Evolutionary conservation across 345 rosid species (phyloP).

Genomic region (Lepidium didymum): DNA sequence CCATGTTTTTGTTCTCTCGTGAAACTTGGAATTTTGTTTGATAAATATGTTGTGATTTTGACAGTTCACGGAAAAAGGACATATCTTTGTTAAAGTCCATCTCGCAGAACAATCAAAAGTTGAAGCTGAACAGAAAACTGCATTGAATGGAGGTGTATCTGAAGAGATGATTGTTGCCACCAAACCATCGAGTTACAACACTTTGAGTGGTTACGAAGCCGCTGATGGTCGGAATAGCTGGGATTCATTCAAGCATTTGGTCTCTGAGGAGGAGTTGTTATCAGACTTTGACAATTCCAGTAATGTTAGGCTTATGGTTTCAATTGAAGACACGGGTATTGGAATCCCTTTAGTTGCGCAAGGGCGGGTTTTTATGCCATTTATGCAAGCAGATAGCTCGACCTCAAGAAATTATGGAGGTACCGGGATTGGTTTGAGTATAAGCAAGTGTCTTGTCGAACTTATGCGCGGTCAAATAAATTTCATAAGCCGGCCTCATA

Average conservation of each 20-base stretch:
- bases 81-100: slow-evolving; percentile 86
- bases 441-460: slow-evolving; percentile 88
- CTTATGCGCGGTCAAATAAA: slow-evolving; percentile 86
- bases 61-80: slow-evolving; percentile 96
- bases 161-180: slow-evolving; percentile 34
- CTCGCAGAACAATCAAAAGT: slow-evolving; percentile 52
- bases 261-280: slow-evolving; percentile 41
- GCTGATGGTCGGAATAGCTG: slow-evolving; percentile 82
- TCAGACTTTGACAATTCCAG: slow-evolving; percentile 32
- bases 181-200: slow-evolving; percentile 40
- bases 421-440: slow-evolving; percentile 97
- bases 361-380: slow-evolving; percentile 85
- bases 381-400: slow-evolving; percentile 98
- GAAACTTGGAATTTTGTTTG: not conserved
- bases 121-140: slow-evolving; percentile 28
- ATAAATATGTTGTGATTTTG: slow-evolving; percentile 11
- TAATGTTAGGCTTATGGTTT: slow-evolving; percentile 56
- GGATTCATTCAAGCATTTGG: slow-evolving; percentile 72
- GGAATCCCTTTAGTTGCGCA: slow-evolving; percentile 88
- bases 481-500: slow-evolving; percentile 68
- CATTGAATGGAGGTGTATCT: slow-evolving; percentile 45
- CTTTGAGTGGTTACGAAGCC: slow-evolving; percentile 85
- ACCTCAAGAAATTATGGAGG: slow-evolving; percentile 91
- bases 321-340: slow-evolving; percentile 93
- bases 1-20: no score